Conservation (phyloP, 352 stramenopile genomes). For the Pilasporangium apinafurcum region DNA sequence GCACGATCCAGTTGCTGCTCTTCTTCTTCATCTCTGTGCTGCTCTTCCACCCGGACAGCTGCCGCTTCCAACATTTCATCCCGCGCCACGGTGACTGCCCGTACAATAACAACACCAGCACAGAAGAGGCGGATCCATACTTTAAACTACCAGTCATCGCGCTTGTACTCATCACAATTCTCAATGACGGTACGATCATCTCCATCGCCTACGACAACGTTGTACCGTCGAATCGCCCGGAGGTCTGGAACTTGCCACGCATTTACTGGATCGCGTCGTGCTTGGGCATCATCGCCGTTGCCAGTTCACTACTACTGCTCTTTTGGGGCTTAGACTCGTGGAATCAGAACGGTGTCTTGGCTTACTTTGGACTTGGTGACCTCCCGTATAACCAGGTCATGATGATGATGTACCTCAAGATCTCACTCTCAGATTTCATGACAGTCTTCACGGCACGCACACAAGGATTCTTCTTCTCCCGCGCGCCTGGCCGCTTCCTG, state of each 20-base stretch:
- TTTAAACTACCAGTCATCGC: constrained; percentile 93
- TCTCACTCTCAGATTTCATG: constrained; percentile 91
- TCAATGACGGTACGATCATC: constrained; percentile 94
- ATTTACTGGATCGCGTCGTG: constrained; percentile 49
- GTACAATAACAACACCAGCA: constrained; percentile 29
- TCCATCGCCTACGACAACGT: constrained; percentile 89
- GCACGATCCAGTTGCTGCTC: constrained; percentile 87
- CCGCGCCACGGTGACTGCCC: constrained; percentile 40
- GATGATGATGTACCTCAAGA: constrained; percentile 93
- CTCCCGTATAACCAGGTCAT: constrained; percentile 88
- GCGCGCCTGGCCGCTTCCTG: constrained; percentile 64
- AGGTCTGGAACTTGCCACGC: constrained; percentile 68
- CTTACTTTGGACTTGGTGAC: constrained; percentile 44
- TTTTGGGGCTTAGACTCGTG: constrained; percentile 84
- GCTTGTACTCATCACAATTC: constrained; percentile 91
- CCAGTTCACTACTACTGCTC: constrained; percentile 78
- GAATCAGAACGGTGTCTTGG: constrained; percentile 60
- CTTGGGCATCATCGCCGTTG: constrained; percentile 73
- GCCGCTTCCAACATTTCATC: constrained; percentile 68
- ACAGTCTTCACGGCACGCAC: constrained; percentile 89
- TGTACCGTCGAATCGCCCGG: constrained; percentile 52
- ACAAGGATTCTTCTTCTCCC: constrained; percentile 76
- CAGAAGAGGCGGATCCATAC: constrained; percentile 52
- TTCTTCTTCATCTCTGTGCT: constrained; percentile 94
- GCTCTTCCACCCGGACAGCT: constrained; percentile 77